A percentile compares a stretch with the other conserved stretches of the same genome.
Evolutionary conservation across 345 rosid species (phyloP).

Genomic region (Firmiana major): DNA sequence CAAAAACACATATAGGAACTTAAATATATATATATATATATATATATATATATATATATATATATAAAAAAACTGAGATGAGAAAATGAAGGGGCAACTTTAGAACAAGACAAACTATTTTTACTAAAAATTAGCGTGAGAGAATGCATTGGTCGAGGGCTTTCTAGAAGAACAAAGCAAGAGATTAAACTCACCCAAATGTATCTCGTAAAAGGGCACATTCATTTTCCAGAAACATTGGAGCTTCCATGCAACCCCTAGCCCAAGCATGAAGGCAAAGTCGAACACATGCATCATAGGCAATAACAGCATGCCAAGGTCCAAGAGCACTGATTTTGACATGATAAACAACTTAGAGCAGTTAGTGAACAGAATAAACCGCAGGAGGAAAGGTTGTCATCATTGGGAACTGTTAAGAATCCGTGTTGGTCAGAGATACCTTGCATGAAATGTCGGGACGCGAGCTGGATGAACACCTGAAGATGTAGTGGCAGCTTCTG

Average conservation of each 20-base stretch:
- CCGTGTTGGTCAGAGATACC: constrained; percentile 33
- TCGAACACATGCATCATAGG: constrained; percentile 96
- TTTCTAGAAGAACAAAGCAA: constrained; percentile 11
- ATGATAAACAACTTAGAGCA: constrained; percentile 7
- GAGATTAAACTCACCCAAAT: constrained; percentile 60
- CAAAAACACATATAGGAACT: background rate
- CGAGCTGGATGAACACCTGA: constrained; percentile 63
- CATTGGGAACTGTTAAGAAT: constrained; percentile 1
- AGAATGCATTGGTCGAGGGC: background rate
- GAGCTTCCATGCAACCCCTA: constrained; percentile 96
- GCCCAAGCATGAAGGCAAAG: constrained; percentile 99
- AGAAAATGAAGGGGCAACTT: background rate
- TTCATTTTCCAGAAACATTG: constrained; percentile 89
- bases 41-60: no score
- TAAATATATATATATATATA: no score
- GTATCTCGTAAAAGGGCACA: constrained; percentile 81
- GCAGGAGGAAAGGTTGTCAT: background rate
- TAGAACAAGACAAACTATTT: background rate
- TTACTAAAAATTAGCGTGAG: background rate
- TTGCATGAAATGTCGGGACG: constrained; percentile 88
- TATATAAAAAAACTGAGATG: background rate
- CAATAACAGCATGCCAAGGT: constrained; percentile 95
- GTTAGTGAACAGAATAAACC: constrained; percentile 12
- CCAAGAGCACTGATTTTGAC: constrained; percentile 67
- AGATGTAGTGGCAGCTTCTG: constrained; percentile 48